Conservation (phyloP, 768 basidiomycete species). For the Rhodotorula taiwanensis region DNA sequence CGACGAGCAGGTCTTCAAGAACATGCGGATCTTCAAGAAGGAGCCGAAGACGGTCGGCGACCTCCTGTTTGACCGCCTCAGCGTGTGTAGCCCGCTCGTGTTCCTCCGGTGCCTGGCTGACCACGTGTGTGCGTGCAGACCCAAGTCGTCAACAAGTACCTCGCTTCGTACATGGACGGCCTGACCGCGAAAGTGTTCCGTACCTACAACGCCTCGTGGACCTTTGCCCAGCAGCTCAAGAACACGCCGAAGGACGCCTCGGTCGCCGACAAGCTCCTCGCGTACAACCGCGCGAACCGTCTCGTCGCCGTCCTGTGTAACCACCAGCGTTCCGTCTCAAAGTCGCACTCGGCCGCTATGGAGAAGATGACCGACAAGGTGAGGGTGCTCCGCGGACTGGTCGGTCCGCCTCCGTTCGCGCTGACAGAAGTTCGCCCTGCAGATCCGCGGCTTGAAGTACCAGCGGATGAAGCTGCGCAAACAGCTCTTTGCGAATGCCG, state of each 20-base stretch:
- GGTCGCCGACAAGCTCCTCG: constrained; percentile 90
- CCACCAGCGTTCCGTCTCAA: constrained; percentile 91
- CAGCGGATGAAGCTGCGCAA: constrained; percentile 95
- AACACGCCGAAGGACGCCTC: constrained; percentile 62
- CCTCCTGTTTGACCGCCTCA: constrained; percentile 88
- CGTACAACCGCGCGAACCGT: constrained; percentile 95
- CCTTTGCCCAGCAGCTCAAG: constrained; percentile 86
- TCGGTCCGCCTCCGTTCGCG: too few species aligned
- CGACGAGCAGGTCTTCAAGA: constrained; percentile 91
- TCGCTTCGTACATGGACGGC: constrained; percentile 90
- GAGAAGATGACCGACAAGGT: constrained; percentile 90
- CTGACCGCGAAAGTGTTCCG: constrained; percentile 99
- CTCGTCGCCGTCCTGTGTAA: constrained; percentile 97
- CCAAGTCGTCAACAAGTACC: constrained; percentile 76
- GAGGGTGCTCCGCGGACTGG: constrained; percentile 40
- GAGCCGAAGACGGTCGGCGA: constrained; percentile 81
- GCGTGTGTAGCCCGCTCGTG: constrained; percentile 52
- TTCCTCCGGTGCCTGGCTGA: neutral
- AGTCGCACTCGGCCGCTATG: constrained; percentile 89
- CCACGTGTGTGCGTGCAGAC: constrained; percentile 54
- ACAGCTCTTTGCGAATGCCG: constrained; percentile 70
- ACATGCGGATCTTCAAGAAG: constrained; percentile 87
- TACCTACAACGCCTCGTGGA: constrained; percentile 97
- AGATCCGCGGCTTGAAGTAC: constrained; percentile 87
- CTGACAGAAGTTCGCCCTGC: neutral